These are phyloP conservation scores for Poa annua DNA, from an alignment of 176 grass and related monocot genomes.

Conservation along the genomic window DNA sequence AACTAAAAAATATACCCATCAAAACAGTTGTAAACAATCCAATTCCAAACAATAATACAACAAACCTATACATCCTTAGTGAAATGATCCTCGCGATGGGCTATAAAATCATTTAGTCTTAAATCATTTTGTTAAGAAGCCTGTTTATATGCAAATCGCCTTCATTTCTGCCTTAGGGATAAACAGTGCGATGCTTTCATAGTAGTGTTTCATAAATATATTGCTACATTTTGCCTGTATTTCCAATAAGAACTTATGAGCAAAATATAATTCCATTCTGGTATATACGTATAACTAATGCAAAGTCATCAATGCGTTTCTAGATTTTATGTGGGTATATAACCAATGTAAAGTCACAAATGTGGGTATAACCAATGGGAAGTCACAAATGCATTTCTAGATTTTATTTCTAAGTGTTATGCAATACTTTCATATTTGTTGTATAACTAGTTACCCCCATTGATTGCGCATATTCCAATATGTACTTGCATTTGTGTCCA, in stretches of 20 bases:
- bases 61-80: neutral
- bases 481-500: neutral
- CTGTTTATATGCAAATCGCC: neutral
- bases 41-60: neutral
- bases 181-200: neutral
- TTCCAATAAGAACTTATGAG: neutral
- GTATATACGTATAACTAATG: neutral
- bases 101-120: neutral
- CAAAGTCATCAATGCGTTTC: neutral
- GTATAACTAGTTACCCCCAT: neutral
- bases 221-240: neutral
- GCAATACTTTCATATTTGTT: neutral
- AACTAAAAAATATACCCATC: neutral
- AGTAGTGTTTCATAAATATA: neutral
- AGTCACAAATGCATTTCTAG: neutral
- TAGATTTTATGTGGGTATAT: neutral
- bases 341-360: neutral
- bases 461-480: neutral
- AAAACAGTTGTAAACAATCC: neutral
- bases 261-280: neutral
- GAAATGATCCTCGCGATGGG: neutral
- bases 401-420: constrained; percentile 1
- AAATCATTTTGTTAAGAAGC: neutral
- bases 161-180: neutral
- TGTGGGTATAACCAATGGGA: neutral